A percentile compares a stretch with the other conserved stretches of the same genome.
Evolutionary conservation across 1,284 basidiomycete genomes (phyloP).

Genomic region (Sphagnurus paluster): DNA sequence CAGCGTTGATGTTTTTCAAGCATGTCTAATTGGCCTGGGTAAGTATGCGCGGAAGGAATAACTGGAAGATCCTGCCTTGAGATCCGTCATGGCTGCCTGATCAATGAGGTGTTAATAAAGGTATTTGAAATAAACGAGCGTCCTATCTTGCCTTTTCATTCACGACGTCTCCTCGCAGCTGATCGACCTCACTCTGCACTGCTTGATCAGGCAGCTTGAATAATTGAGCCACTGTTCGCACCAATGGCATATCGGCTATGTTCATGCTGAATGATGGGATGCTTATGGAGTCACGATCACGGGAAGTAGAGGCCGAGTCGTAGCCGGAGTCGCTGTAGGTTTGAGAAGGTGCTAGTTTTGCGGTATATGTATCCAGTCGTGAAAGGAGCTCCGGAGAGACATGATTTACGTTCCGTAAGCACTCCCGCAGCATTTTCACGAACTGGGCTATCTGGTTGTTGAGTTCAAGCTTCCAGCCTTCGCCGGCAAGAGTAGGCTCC

Average conservation of each 20-base stretch:
- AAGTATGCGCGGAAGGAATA: too few relatives aligned
- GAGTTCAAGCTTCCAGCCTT: conserved; percentile 91
- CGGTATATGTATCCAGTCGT: conserved; percentile 80
- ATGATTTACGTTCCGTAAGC: conserved; percentile 68
- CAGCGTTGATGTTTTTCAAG: conserved; percentile 88
- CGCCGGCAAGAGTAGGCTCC: conserved; percentile 70
- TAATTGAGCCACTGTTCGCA: conserved; percentile 67
- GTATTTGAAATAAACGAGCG: not conserved
- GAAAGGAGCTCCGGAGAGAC: conserved; percentile 82
- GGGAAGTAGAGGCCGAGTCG: conserved; percentile 60
- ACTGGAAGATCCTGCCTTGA: conserved; percentile 68
- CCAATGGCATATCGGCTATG: conserved; percentile 75
- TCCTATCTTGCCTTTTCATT: conserved; percentile 68
- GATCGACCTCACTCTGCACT: conserved; percentile 76
- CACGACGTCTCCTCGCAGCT: conserved; percentile 63
- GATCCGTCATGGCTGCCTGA: conserved; percentile 81
- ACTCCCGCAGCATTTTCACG: conserved; percentile 83
- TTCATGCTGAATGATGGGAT: conserved; percentile 44
- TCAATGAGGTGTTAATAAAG: conserved; percentile 19
- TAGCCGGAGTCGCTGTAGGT: conserved; percentile 64
- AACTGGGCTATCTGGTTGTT: conserved; percentile 91
- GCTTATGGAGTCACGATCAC: conserved; percentile 55
- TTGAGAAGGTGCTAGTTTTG: conserved; percentile 70
- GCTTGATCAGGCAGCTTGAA: conserved; percentile 75
- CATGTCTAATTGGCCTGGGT: too few relatives aligned